Percentiles rank a stretch among this genome's conserved stretches.
These are phyloP conservation scores for Heterobasidion parviporum DNA, from an alignment of 1,284 basidiomycete species.

Conservation along the genomic window DNA sequence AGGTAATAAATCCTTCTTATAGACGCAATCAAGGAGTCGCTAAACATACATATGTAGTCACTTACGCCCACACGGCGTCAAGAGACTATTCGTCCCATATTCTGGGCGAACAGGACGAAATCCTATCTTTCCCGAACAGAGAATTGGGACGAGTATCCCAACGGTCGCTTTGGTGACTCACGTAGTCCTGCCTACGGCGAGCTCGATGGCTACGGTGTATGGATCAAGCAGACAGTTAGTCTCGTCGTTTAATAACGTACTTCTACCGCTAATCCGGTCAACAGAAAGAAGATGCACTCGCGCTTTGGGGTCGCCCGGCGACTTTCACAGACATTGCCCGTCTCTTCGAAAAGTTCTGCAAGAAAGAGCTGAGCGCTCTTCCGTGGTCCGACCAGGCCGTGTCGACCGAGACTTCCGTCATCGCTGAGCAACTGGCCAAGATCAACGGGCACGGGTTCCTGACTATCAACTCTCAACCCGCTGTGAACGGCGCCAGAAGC, in stretches of 20 bases:
- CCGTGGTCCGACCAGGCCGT: conserved; percentile 95
- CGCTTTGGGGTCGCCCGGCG: conserved; percentile 83
- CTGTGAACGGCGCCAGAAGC: conserved; percentile 87
- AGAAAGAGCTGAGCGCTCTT: conserved; percentile 61
- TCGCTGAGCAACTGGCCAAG: conserved; percentile 71
- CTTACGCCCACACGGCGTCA: conserved; percentile 83
- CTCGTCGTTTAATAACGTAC: background rate
- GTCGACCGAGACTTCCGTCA: conserved; percentile 80
- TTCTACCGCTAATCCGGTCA: conserved; percentile 1
- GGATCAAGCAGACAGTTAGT: conserved; percentile 74
- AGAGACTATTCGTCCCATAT: conserved; percentile 91
- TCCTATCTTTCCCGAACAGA: conserved; percentile 90
- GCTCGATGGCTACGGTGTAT: conserved; percentile 90
- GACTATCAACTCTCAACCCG: conserved; percentile 98
- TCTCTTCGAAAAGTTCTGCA: conserved; percentile 82
- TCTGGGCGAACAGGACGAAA: conserved; percentile 90
- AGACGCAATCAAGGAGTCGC: background rate
- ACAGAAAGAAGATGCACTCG: conserved; percentile 77
- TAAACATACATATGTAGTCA: conserved; percentile 34
- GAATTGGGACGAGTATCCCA: conserved; percentile 99
- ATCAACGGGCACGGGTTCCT: conserved; percentile 90
- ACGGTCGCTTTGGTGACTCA: conserved; percentile 96
- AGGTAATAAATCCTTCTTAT: conserved; percentile 35
- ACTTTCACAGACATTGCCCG: conserved; percentile 56
- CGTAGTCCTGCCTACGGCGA: conserved; percentile 97